Evolutionary conservation across 805 yeast genomes (phyloP).

Genomic region (Wickerhamomyces bisporus): DNA sequence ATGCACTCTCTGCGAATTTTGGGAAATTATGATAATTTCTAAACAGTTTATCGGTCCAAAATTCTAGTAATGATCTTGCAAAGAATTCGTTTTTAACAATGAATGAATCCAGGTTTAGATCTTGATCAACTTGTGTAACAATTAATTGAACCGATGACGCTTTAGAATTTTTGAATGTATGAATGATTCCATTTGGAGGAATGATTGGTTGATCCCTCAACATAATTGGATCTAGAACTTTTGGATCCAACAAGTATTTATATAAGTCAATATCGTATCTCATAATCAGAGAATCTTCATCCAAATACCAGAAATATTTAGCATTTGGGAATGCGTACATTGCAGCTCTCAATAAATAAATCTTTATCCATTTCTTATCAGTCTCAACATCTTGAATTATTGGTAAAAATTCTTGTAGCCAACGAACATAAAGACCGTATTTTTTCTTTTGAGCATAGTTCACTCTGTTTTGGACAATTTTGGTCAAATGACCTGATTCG

Average conservation of each 20-base stretch:
- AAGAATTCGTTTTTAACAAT: slow-evolving; percentile 61
- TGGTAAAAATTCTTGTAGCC: slow-evolving; percentile 80
- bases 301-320: slow-evolving; percentile 87
- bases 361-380: slow-evolving; percentile 56
- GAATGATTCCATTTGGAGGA: slow-evolving; percentile 61
- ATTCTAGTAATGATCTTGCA: slow-evolving; percentile 68
- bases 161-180: slow-evolving; percentile 57
- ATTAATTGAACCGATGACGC: slow-evolving; percentile 54
- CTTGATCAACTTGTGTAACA: slow-evolving; percentile 62
- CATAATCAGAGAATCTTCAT: slow-evolving; percentile 74
- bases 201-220: slow-evolving; percentile 67
- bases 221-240: slow-evolving; percentile 58
- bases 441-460: slow-evolving; percentile 80
- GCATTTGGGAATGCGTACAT: slow-evolving; percentile 89
- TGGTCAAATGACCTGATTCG: slow-evolving; percentile 53
- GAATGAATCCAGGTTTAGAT: slow-evolving; percentile 65
- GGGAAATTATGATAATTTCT: slow-evolving; percentile 59
- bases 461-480: slow-evolving; percentile 77
- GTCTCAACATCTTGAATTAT: slow-evolving; percentile 40
- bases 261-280: slow-evolving; percentile 56
- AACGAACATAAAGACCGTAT: slow-evolving; percentile 80
- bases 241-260: slow-evolving; percentile 53
- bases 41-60: slow-evolving; percentile 71
- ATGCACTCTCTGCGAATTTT: slow-evolving; percentile 54
- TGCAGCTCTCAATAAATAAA: slow-evolving; percentile 74